phyloP scores from a whole-genome alignment of 2,329 filamentous ascomycete species.

The Pestalotiopsis sp. region DNA sequence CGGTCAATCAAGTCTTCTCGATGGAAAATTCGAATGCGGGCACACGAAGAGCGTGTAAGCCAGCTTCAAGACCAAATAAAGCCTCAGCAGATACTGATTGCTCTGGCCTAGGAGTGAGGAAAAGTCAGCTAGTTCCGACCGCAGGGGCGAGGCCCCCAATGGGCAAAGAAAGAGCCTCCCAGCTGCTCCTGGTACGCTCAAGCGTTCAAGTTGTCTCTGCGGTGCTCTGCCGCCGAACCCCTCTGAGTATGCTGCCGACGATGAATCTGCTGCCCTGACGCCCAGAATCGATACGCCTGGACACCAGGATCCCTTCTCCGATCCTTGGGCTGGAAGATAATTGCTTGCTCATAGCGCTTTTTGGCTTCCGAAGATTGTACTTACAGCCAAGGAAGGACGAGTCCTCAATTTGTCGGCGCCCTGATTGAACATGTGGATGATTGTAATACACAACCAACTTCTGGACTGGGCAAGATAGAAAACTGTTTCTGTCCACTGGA shows the following conservation, averaged over 20 bases:
- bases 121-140: neutral
- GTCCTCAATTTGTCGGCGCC: neutral
- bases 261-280: neutral
- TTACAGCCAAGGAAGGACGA: neutral
- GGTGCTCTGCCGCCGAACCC: neutral
- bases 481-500: too few relatives aligned
- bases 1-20: neutral
- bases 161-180: neutral
- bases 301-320: neutral
- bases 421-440: neutral
- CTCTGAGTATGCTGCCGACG: neutral
- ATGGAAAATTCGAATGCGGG: neutral
- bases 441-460: too few relatives aligned
- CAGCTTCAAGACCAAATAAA: too few relatives aligned
- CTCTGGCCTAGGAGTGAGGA: neutral
- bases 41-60: conserved; percentile 1
- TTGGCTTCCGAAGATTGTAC: neutral
- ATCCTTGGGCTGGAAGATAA: neutral
- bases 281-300: neutral
- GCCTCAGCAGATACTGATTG: neutral
- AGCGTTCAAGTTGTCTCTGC: conserved; percentile 10
- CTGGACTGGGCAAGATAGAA: too few relatives aligned
- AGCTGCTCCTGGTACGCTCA: conserved; percentile 3
- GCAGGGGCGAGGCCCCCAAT: neutral
- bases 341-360: neutral